phyloP scores from a whole-genome alignment of 139 green algal genomes.

The Nannochloris sp. region DNA sequence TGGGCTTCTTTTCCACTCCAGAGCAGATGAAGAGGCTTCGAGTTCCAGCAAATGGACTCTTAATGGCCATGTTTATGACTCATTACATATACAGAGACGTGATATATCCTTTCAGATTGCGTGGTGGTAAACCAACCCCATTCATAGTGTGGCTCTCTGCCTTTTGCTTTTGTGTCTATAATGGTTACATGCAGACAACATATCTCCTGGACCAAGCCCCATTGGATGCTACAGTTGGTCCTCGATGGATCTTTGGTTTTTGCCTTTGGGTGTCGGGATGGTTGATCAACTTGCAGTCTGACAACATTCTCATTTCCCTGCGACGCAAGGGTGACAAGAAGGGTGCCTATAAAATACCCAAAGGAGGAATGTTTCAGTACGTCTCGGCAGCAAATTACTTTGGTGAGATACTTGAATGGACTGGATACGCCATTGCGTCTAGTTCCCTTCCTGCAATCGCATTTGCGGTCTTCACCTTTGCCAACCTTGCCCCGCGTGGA shows the following conservation, averaged over 20 bases:
- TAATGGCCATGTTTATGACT: slow-evolving; percentile 24
- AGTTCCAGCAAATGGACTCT: slow-evolving; percentile 16
- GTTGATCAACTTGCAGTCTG: slow-evolving; percentile 46
- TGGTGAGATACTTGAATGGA: slow-evolving; percentile 65
- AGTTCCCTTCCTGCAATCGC: slow-evolving; percentile 30
- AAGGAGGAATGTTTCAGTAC: slow-evolving; percentile 56
- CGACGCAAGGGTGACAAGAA: slow-evolving; percentile 34
- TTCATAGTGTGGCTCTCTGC: slow-evolving; percentile 48
- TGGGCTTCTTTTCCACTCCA: slow-evolving; percentile 11
- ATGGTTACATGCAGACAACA: slow-evolving; percentile 52
- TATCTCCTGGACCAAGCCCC: slow-evolving; percentile 24
- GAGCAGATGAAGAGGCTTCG: slow-evolving; percentile 9
- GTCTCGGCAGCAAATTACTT: slow-evolving; percentile 69
- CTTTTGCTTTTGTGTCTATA: slow-evolving; percentile 55
- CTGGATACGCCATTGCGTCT: slow-evolving; percentile 43
- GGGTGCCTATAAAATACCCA: slow-evolving; percentile 61
- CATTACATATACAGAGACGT: slow-evolving; percentile 41
- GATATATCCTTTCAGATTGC: slow-evolving; percentile 46
- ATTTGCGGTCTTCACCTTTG: slow-evolving; percentile 60
- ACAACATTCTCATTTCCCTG: slow-evolving; percentile 47
- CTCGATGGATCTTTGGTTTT: slow-evolving; percentile 20
- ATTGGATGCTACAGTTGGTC: background rate
- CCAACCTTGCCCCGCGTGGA: slow-evolving; percentile 52
- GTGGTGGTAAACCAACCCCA: slow-evolving; percentile 45
- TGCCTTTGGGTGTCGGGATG: slow-evolving; percentile 42